These are phyloP conservation scores for Ophiostoma australiae DNA, from an alignment of 2,329 filamentous ascomycete species.

Conservation along the genomic window DNA sequence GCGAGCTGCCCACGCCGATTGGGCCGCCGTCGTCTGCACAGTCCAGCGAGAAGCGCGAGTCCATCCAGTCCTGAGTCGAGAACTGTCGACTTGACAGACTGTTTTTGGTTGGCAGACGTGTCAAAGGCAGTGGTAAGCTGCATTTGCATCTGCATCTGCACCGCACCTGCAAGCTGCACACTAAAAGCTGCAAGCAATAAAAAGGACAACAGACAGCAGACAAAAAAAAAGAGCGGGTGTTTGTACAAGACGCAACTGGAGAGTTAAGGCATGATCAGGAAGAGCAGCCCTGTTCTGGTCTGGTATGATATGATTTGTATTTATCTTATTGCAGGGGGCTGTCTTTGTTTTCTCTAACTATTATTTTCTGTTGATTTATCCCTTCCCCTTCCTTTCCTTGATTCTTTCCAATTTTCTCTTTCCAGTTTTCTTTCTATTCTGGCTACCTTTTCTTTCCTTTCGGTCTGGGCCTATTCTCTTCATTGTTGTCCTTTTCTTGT, in stretches of 20 bases:
- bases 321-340: background rate
- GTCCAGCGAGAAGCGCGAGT: background rate
- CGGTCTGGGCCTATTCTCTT: background rate
- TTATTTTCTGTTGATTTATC: background rate
- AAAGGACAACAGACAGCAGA: background rate
- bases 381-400: background rate
- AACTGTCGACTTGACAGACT: too few relatives aligned
- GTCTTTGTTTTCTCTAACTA: background rate
- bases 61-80: background rate
- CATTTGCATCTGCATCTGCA: background rate
- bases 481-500: background rate
- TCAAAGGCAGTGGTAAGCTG: background rate
- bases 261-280: background rate
- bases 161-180: background rate
- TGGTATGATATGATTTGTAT: background rate
- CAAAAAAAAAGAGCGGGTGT: background rate
- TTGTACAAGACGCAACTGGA: background rate
- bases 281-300: background rate
- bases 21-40: background rate
- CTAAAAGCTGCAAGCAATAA: background rate
- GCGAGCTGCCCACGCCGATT: constrained; percentile 7
- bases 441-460: background rate
- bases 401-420: background rate
- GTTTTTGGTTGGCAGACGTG: background rate
- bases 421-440: background rate